Conservation (phyloP, 108 stramenopile species). For the Skeletonema grethae region DNA sequence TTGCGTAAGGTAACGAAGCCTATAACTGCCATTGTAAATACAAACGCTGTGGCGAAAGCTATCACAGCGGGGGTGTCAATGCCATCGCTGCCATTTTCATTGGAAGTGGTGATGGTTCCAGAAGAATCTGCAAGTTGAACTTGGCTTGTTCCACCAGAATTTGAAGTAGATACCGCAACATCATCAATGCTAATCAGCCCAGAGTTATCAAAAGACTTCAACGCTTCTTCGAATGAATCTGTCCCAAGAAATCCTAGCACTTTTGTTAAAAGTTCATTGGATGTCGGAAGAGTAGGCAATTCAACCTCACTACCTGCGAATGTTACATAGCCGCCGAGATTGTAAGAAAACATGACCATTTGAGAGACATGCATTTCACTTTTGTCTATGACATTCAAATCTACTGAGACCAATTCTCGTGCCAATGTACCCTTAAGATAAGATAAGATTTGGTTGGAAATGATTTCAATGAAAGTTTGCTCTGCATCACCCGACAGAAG, state of each 20-base stretch:
- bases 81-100: background rate
- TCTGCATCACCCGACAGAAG: background rate
- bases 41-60: slow-evolving; percentile 7
- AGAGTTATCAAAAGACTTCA: background rate
- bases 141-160: background rate
- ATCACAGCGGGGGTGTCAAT: background rate
- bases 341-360: background rate
- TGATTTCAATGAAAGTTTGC: background rate
- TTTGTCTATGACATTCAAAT: background rate
- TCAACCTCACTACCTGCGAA: background rate
- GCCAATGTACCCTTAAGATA: background rate
- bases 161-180: background rate
- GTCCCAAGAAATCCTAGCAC: background rate
- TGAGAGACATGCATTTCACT: background rate
- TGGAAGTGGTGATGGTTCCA: background rate
- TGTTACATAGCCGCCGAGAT: background rate
- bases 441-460: background rate
- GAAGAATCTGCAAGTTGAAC: background rate
- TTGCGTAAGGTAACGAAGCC: slow-evolving; percentile 1
- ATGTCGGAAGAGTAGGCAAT: background rate
- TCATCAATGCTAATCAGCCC: slow-evolving; percentile 2
- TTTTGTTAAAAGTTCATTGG: background rate
- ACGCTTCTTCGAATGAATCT: background rate
- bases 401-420: background rate
- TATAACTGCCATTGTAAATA: background rate